Evolutionary conservation across 2,329 filamentous ascomycete species (phyloP).

Genomic region (Botrytis galanthina): DNA sequence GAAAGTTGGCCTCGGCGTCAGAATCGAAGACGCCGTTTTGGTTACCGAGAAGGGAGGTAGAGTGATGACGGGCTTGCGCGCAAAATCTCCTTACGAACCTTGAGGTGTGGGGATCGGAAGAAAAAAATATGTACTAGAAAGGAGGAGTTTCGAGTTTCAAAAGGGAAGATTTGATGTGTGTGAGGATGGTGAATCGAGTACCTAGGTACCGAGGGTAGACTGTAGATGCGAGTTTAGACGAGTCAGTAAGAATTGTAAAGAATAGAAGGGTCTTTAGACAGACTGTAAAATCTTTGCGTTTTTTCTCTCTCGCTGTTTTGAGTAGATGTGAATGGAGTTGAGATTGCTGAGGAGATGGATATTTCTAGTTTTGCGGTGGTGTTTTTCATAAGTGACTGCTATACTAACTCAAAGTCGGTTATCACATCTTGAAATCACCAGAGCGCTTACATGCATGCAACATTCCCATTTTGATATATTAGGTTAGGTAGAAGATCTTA

Average conservation of each 20-base stretch:
- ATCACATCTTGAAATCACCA: background rate
- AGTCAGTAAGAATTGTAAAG: background rate
- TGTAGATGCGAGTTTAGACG: background rate
- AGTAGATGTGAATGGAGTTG: too few species aligned
- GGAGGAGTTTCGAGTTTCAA: rapidly evolving
- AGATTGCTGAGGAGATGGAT: background rate
- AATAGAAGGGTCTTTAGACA: background rate
- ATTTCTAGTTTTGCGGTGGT: background rate
- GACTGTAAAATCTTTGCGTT: background rate
- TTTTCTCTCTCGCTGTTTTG: too few species aligned
- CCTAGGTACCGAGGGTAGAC: background rate
- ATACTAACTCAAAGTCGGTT: too few species aligned
- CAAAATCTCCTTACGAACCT: slow-evolving; percentile 33
- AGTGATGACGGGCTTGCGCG: slow-evolving; percentile 39
- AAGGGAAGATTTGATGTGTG: background rate
- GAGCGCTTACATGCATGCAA: background rate
- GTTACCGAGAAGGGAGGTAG: slow-evolving; percentile 50
- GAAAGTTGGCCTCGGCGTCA: slow-evolving; percentile 55
- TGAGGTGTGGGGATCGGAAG: background rate
- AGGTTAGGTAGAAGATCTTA: background rate
- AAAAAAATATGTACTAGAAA: background rate
- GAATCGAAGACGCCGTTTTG: slow-evolving; percentile 60
- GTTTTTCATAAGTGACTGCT: too few species aligned
- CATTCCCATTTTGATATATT: background rate
- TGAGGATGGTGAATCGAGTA: background rate